Evolutionary conservation across 177 flowering plant species (phyloP).

Genomic region (Telopea speciosissima): DNA sequence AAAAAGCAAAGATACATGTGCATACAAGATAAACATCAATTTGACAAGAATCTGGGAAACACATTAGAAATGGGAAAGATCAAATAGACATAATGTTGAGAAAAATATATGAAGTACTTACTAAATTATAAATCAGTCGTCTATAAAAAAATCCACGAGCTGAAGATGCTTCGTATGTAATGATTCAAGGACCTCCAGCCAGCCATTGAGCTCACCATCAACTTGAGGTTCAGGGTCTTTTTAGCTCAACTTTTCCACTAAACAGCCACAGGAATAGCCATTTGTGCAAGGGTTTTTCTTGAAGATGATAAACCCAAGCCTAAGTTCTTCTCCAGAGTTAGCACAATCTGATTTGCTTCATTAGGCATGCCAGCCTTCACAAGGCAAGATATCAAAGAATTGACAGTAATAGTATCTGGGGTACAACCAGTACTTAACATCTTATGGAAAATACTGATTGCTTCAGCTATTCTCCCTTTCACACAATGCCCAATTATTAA

Average conservation of each 20-base stretch:
- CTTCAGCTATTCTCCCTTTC: slow-evolving; percentile 86
- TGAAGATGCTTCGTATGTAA: background rate
- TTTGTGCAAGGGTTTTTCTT: slow-evolving; percentile 17
- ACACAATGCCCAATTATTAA: slow-evolving; percentile 88
- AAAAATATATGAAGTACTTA: background rate
- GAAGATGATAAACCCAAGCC: slow-evolving; percentile 25
- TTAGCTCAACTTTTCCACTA: slow-evolving; percentile 9
- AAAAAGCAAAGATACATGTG: too few relatives aligned
- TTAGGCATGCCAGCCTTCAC: slow-evolving; percentile 83
- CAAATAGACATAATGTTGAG: background rate
- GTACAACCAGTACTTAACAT: slow-evolving; percentile 56
- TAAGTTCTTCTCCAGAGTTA: slow-evolving; percentile 19
- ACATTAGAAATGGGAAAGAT: too few relatives aligned
- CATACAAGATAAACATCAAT: background rate
- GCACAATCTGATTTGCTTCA: slow-evolving; percentile 54
- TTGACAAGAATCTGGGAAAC: background rate
- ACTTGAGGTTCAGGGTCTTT: background rate
- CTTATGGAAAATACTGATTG: slow-evolving; percentile 54
- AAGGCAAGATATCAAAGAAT: slow-evolving; percentile 56
- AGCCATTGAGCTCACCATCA: background rate
- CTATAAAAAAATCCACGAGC: background rate
- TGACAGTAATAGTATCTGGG: slow-evolving; percentile 61
- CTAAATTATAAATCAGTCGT: background rate
- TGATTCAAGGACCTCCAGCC: background rate
- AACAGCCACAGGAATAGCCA: slow-evolving; percentile 44